Percentiles rank a stretch among this genome's conserved stretches.
phyloP scores from a whole-genome alignment of 805 yeast species.

The Komagataella pastoris region DNA sequence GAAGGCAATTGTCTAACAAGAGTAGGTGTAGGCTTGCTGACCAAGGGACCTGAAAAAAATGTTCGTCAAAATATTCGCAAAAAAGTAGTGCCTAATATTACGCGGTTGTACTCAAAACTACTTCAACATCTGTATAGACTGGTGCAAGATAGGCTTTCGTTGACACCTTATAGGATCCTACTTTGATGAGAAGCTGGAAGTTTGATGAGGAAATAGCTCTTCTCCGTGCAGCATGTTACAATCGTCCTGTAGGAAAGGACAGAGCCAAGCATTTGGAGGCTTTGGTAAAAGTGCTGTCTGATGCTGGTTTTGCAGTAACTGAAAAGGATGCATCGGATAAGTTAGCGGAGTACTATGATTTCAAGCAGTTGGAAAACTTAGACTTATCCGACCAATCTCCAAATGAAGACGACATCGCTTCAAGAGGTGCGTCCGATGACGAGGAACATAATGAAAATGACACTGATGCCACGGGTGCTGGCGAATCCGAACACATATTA shows the following conservation, averaged over 20 bases:
- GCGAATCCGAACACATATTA: conserved; percentile 4
- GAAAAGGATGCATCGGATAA: conserved; percentile 45
- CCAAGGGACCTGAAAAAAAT: background rate
- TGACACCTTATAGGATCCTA: background rate
- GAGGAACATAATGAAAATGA: conserved; percentile 4
- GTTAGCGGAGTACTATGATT: conserved; percentile 37
- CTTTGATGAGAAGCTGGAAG: conserved; percentile 29
- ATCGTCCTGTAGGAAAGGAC: conserved; percentile 53
- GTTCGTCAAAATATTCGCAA: conserved; percentile 1
- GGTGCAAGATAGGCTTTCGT: background rate
- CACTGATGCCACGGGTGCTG: conserved; percentile 5
- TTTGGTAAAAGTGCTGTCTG: conserved; percentile 18
- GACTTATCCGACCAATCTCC: conserved; percentile 13
- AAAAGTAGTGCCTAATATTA: background rate
- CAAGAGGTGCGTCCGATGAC: conserved; percentile 5
- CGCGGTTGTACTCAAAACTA: background rate
- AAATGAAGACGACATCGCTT: conserved; percentile 8
- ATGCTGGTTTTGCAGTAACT: conserved; percentile 15
- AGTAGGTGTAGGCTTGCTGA: too few relatives aligned
- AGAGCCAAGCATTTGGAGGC: conserved; percentile 26
- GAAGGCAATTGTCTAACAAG: background rate
- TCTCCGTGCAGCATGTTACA: conserved; percentile 46
- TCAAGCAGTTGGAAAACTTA: conserved; percentile 41
- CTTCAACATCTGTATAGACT: background rate
- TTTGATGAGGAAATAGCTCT: conserved; percentile 49